These are phyloP conservation scores for Porcisia hertigi DNA, from an alignment of 208 protist genomes.

Conservation along the genomic window DNA sequence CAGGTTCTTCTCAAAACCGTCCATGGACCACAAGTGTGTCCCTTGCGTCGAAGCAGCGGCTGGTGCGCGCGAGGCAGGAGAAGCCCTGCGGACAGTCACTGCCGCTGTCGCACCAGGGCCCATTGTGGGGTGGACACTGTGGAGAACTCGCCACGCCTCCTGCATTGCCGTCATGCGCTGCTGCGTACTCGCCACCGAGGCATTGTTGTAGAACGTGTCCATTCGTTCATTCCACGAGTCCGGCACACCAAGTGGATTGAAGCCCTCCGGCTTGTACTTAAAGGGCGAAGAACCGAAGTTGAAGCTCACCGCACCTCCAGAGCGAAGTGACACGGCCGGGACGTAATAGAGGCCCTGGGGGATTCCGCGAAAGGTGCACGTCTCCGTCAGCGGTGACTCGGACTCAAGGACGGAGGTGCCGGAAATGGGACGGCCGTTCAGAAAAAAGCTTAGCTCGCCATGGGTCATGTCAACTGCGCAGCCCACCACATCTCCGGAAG, in stretches of 20 bases:
- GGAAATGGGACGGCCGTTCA: slow-evolving; percentile 77
- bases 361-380: slow-evolving; percentile 48
- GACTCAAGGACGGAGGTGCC: slow-evolving; percentile 28
- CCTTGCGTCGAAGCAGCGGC: slow-evolving; percentile 1
- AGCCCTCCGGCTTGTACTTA: slow-evolving; percentile 88
- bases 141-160: slow-evolving; percentile 52
- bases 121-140: slow-evolving; percentile 20
- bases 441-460: slow-evolving; percentile 77
- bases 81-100: background rate
- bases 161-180: slow-evolving; percentile 53
- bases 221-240: slow-evolving; percentile 93
- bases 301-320: slow-evolving; percentile 78
- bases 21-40: slow-evolving; percentile 12
- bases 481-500: slow-evolving; percentile 85
- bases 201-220: slow-evolving; percentile 86
- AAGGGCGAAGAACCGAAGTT: slow-evolving; percentile 91
- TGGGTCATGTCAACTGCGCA: slow-evolving; percentile 82
- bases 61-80: background rate
- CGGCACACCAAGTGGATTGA: slow-evolving; percentile 82
- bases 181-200: slow-evolving; percentile 46
- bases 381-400: slow-evolving; percentile 27
- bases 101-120: background rate
- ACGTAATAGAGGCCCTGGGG: slow-evolving; percentile 49
- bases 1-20: slow-evolving; percentile 25
- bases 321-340: slow-evolving; percentile 83